phyloP scores from a whole-genome alignment of 257 asterid genomes.

The Petunia secreta region DNA sequence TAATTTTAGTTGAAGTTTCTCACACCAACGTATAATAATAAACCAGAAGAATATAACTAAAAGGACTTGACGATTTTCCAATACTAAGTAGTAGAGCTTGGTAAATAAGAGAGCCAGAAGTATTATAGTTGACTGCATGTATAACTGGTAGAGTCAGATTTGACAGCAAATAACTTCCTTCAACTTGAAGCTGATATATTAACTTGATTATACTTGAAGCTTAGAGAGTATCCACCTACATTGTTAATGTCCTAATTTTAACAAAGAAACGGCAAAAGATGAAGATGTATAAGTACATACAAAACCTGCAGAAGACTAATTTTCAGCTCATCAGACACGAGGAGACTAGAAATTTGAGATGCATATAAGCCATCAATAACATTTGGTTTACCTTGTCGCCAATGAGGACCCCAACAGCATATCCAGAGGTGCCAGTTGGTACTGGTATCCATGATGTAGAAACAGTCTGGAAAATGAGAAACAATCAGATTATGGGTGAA shows the following conservation, averaged over 20 bases:
- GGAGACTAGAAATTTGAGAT: background rate
- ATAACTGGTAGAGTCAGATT: background rate
- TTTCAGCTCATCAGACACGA: conserved; percentile 8
- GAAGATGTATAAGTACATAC: conserved; percentile 1
- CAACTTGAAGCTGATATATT: background rate
- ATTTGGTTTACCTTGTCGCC: conserved; percentile 64
- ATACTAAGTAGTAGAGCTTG: background rate
- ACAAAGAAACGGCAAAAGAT: background rate
- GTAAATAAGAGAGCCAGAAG: background rate
- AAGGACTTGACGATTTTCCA: conserved; percentile 19
- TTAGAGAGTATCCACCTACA: background rate
- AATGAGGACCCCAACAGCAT: conserved; percentile 67
- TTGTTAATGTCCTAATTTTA: conserved; percentile 1
- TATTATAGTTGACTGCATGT: background rate
- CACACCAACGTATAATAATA: background rate
- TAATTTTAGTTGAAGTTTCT: background rate
- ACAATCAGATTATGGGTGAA: conserved; percentile 29
- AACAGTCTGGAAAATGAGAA: conserved; percentile 58
- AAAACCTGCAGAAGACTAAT: background rate
- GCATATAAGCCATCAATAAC: conserved; percentile 10
- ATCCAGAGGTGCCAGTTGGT: conserved; percentile 45
- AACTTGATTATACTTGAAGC: background rate
- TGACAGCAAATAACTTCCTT: background rate
- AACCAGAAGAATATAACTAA: conserved; percentile 20
- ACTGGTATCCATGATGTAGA: conserved; percentile 56